Base-by-base conservation (phyloP, 2,329 filamentous ascomycete genomes). In the Fusarium sp. region DNA sequence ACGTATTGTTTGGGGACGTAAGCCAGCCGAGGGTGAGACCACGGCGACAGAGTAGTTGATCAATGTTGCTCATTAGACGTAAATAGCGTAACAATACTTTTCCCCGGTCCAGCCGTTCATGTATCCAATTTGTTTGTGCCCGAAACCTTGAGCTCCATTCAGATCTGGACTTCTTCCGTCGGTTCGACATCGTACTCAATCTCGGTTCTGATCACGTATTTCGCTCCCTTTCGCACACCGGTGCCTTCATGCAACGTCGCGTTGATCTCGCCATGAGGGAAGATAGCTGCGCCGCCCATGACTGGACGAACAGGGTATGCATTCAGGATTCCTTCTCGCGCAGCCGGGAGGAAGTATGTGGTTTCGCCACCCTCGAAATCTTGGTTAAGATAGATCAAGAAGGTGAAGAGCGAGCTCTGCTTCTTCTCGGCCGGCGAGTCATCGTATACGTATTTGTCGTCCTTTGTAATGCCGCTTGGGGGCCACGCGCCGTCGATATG, bases 401-500 rank as follows among this genome's bases (percentile, higher is more conserved):
- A 93, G 0, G 91, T 93, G 73, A 92, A 93, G 5, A 93, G 82
- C 0, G 90, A 92, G 32, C 90, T 92, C 79, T 93, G 91, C 73
- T 87, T 89, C 35, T 86, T 87, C 0, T 83, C 84, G 2, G 84
- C 69, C 0, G 91, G 91, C 3, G 91, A 93, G 2, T 87, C 82
- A 72, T 94, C 92, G 79, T 93, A 94, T 7, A 91, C 85, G 63
- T 93, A 93, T 2, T 83, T 86, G 71, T 88, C 86, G 58, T 86
- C 84, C 0, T 88, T 81, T 3, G 86, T 81, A 49, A 93, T 90
- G 4, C 90, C 90, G 0, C 91, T 93, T 0, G 92, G 91, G 18
- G 92, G 92, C 92, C 92, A 94, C 0, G 91, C 92, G 12, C 92
- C 92, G 73, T 94, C 85, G 66, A 94, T 93, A 72, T 93, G 92